A percentile compares a stretch with the other conserved stretches of the same genome.
phyloP scores from a whole-genome alignment of 1,284 basidiomycete genomes.

The Lentinula novae-zelandiae region DNA sequence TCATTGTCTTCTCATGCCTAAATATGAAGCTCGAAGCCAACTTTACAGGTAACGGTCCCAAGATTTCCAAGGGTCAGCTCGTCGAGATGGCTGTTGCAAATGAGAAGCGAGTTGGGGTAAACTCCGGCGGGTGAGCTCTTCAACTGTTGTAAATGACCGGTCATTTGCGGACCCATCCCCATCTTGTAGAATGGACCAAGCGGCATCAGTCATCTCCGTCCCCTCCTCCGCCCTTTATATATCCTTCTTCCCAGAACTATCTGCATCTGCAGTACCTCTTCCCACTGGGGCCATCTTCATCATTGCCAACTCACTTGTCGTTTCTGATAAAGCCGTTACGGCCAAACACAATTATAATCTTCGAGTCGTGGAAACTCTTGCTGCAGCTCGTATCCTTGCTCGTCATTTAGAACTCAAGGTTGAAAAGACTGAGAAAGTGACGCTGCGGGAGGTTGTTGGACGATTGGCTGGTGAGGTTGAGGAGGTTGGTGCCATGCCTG shows the following conservation, averaged over 20 bases:
- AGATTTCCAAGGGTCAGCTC: conserved; percentile 64
- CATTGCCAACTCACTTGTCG: conserved; percentile 80
- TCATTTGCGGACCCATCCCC: not conserved
- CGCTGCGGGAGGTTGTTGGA: conserved; percentile 50
- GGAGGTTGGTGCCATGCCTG: conserved; percentile 35
- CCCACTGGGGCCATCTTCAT: conserved; percentile 60
- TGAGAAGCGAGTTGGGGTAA: conserved; percentile 81
- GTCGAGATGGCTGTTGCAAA: conserved; percentile 79
- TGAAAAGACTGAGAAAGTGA: conserved; percentile 44
- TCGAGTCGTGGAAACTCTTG: conserved; percentile 83
- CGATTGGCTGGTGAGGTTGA: conserved; percentile 42
- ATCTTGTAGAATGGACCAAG: conserved; percentile 70
- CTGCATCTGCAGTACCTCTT: conserved; percentile 61
- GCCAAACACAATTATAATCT: conserved; percentile 82
- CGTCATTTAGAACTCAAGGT: conserved; percentile 46
- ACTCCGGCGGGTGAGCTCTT: conserved; percentile 63
- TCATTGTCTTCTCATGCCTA: not conserved
- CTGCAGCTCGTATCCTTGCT: conserved; percentile 71
- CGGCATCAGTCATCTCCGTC: conserved; percentile 73
- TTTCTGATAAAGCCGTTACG: conserved; percentile 77
- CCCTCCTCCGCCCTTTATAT: conserved; percentile 74
- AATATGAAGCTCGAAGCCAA: conserved; percentile 29
- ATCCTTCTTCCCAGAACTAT: conserved; percentile 75
- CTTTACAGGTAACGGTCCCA: conserved; percentile 15
- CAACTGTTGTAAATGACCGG: not conserved